These are phyloP conservation scores for Cordyceps militaris DNA, from an alignment of 2,329 filamentous ascomycete genomes.

Conservation along the genomic window DNA sequence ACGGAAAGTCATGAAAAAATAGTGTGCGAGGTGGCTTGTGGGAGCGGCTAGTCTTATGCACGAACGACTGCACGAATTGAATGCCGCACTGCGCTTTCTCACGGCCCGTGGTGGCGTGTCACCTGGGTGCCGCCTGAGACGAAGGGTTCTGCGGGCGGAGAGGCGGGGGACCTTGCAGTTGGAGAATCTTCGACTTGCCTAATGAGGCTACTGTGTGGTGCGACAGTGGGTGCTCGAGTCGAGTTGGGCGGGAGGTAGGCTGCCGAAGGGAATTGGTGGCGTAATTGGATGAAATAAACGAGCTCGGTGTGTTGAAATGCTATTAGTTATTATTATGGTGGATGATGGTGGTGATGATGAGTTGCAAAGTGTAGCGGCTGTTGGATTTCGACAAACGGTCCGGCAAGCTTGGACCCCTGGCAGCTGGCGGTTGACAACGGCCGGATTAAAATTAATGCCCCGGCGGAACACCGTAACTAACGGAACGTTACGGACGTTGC, in stretches of 20 bases:
- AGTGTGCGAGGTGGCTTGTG: constrained; percentile 16
- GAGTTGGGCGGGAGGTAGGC: neutral
- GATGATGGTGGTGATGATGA: neutral
- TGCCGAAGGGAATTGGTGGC: neutral
- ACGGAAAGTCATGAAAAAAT: constrained; percentile 26
- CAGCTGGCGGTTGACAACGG: neutral
- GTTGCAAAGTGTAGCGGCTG: neutral
- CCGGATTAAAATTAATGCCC: constrained; percentile 5
- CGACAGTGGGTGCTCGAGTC: neutral
- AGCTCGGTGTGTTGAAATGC: neutral
- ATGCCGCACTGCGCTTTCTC: constrained; percentile 5
- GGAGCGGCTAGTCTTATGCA: constrained; percentile 16
- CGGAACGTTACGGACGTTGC: neutral
- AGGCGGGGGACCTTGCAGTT: constrained; percentile 7
- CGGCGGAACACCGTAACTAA: neutral
- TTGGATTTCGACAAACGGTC: neutral
- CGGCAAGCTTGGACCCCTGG: neutral
- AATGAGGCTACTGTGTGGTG: constrained; percentile 7
- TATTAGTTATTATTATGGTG: neutral
- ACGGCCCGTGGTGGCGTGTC: constrained; percentile 7
- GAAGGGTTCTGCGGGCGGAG: neutral
- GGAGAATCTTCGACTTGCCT: constrained; percentile 5
- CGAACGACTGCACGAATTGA: neutral
- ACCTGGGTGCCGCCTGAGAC: neutral
- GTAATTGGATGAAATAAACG: neutral